Evolutionary conservation across 345 rosid genomes (phyloP), one percentile per base, ranked within the genome.

Genomic region (Clausena lansium): DNA sequence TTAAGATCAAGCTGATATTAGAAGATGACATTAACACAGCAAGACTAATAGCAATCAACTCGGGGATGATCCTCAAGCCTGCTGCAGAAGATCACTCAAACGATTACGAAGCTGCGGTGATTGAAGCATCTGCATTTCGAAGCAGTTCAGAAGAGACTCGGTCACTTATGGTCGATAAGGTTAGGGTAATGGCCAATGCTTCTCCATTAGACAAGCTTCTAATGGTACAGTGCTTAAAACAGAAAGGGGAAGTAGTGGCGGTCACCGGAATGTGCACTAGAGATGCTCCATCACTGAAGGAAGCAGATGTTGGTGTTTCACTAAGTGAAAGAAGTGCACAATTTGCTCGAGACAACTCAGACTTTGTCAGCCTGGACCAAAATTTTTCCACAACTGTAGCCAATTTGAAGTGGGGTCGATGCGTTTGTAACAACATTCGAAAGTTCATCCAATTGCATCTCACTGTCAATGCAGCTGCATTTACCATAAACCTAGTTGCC

Each of bases 231-330:
- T 50, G 73, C 73, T 70, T 70, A 32, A 52, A 52, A 70, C 24
- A 54, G 41, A 70, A 70, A 30, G 61, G 61, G 39, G 41, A 70
- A 52, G 17, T 52, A 9, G 61, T 70, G 0, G 74, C 41, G 1
- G 61, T 70, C 57, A 70, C 61, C 0, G 61, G 61, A 70, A 70
- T 4, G 61, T 54, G 17, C 22, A 28, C 74, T 22, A 28, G 38
- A 11, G 74, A 70, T 70, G 54, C 74, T 50, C 41, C 74, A 70
- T 50, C 74, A 28, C 22, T 70, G 41, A 70, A 70, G 41, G 74
- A 50, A 70, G 74, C 74, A 28, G 27, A 70, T 50, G 39, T 70
- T 4, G 74, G 74, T 5, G 4, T 70, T 52, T 50, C 11, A 30
- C 14, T 52, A 3, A 19, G 74, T 8, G 61, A 70, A 20, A 30